Evolutionary conservation across 2,329 filamentous ascomycete species (phyloP), one percentile per base, ranked within the genome.

Genomic region (Colletotrichum musae): DNA sequence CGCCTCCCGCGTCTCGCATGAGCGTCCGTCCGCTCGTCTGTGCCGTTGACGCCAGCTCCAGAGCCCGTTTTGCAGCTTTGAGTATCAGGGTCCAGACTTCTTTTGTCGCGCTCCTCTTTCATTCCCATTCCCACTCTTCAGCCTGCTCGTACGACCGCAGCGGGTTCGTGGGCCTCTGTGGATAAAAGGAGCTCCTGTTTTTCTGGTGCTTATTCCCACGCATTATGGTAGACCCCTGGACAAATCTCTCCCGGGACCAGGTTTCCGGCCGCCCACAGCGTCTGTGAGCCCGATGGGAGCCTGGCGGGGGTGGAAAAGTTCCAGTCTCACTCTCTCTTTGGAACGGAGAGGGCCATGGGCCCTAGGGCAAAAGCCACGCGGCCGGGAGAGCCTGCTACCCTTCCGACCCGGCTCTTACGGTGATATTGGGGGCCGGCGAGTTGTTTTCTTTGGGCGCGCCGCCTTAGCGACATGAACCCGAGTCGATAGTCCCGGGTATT

Each of bases 381-480:
- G 59, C 59, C 18, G 50, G 59, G 39, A 62, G 50, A 53, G n/a
- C 28, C 51, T 24, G 59, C 36, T 36, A 36, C 32, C 32, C 32
- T 54, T 54, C 50, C 59, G 48, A 48, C 39, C 39, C 50, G 39
- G 50, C 32, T 54, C 52, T 43, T 32, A 32, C 39, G 26, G 39
- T 62, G 59, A 62, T 54, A 47, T 62, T 62, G 59, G 59, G 59
- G 59, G 59, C 59, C 59, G 59, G 32, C 50, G 13, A 54, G 48
- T 16, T 48, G 53, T 16, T 47, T 16, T 47, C 18, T 18, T 18
- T 18, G 16, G 45, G 32, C 32, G 32, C 32, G 32, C 32, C 18
- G 18, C 45, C 16, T 18, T 24, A 54, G 59, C 39, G 59, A 53
- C 26, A 24, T 62, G 50, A 43, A 12, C 50, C 47, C n/a, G 32